These are phyloP conservation scores for Atkinsonella hypoxylon DNA, from an alignment of 2,329 filamentous ascomycete genomes.

Conservation along the genomic window DNA sequence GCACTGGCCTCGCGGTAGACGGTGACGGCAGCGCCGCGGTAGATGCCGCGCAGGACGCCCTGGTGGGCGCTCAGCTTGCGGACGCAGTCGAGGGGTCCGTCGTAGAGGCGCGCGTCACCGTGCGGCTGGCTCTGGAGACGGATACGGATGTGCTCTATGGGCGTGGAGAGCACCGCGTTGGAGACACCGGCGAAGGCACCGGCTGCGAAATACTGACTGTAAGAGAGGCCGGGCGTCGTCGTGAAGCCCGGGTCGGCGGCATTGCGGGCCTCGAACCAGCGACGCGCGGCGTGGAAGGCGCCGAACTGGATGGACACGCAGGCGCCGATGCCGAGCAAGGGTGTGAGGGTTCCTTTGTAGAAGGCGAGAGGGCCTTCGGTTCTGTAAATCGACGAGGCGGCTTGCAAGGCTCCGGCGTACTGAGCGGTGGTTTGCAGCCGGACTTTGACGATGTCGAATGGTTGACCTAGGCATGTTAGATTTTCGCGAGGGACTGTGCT, in stretches of 20 bases:
- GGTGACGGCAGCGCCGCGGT: conserved; percentile 80
- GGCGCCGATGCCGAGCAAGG: conserved; percentile 87
- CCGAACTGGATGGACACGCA: conserved; percentile 98
- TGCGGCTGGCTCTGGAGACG: conserved; percentile 93
- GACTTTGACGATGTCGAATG: conserved; percentile 92
- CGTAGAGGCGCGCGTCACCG: conserved; percentile 65
- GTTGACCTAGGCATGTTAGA: conserved; percentile 38
- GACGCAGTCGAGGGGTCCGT: conserved; percentile 80
- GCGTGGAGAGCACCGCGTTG: conserved; percentile 78
- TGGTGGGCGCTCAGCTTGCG: conserved; percentile 60
- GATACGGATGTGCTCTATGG: conserved; percentile 96
- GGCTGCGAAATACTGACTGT: conserved; percentile 77
- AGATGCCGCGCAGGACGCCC: conserved; percentile 60
- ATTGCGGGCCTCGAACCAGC: conserved; percentile 72
- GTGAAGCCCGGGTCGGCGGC: conserved; percentile 43
- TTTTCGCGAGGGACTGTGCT: too few relatives aligned
- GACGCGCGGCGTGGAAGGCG: conserved; percentile 85
- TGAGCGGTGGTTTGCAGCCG: conserved; percentile 80
- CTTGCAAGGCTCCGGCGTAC: conserved; percentile 69
- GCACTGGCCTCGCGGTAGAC: conserved; percentile 82
- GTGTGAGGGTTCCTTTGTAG: conserved; percentile 96
- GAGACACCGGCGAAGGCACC: conserved; percentile 88
- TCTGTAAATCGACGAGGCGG: conserved; percentile 72
- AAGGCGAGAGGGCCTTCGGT: conserved; percentile 85
- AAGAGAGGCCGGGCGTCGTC: conserved; percentile 47